Percentiles rank a stretch among this genome's conserved stretches.
These are phyloP conservation scores for Ballota nigra DNA, from an alignment of 257 asterid genomes.

Conservation along the genomic window DNA sequence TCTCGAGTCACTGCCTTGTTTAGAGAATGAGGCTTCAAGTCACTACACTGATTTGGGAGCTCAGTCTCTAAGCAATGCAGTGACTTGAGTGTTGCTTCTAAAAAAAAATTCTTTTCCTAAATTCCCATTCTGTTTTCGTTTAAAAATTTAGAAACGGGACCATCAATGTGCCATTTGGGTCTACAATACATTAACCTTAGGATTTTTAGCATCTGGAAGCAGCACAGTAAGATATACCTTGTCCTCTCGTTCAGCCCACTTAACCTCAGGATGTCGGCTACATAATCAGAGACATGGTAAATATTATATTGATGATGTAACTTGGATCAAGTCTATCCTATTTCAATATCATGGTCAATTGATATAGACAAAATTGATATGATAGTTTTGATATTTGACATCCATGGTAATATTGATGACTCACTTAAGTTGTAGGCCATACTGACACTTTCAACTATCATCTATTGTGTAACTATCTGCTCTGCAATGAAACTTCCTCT, in stretches of 20 bases:
- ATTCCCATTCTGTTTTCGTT: no score
- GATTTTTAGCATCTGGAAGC: constrained; percentile 60
- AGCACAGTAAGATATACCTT: constrained; percentile 57
- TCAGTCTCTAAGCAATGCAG: no score
- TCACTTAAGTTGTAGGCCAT: neutral
- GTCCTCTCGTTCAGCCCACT: constrained; percentile 80
- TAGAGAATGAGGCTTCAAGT: no score
- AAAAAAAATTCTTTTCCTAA: no score
- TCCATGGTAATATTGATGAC: neutral
- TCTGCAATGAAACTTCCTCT: neutral
- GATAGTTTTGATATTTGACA: neutral
- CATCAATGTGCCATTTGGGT: constrained; percentile 67
- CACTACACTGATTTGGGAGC: no score
- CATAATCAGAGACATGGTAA: neutral
- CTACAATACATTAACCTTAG: constrained; percentile 57
- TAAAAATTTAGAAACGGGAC: no score
- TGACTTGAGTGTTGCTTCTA: no score
- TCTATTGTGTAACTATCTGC: neutral
- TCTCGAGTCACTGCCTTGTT: no score
- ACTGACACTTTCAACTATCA: neutral
- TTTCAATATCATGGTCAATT: neutral
- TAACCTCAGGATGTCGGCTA: constrained; percentile 69
- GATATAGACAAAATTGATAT: neutral
- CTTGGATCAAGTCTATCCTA: neutral
- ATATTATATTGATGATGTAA: neutral